These are phyloP conservation scores for Nicotiana benthamiana DNA, from an alignment of 257 asterid species.

Conservation along the genomic window DNA sequence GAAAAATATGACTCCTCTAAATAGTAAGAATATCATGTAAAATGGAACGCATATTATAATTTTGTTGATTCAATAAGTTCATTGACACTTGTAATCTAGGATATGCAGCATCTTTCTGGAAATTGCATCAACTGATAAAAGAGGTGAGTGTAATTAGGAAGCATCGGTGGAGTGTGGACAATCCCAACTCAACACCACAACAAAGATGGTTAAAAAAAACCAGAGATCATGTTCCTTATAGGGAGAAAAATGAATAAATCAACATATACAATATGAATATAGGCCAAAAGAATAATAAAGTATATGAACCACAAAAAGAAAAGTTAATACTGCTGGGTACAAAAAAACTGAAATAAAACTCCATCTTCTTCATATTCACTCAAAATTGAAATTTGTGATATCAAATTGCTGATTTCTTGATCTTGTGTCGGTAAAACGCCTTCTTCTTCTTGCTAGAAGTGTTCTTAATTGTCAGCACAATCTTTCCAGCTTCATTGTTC, in stretches of 20 bases:
- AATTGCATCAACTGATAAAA: background rate
- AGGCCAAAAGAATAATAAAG: background rate
- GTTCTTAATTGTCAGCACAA: conserved; percentile 47
- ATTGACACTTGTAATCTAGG: background rate
- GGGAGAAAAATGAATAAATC: background rate
- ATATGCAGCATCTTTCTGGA: background rate
- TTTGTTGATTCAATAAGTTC: background rate
- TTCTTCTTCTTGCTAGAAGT: conserved; percentile 65
- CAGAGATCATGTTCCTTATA: background rate
- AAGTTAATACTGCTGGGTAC: background rate
- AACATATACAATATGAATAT: background rate
- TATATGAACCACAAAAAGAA: background rate
- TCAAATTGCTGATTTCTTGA: conserved; percentile 46
- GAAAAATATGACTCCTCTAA: background rate
- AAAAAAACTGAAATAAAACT: background rate
- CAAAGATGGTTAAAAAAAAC: background rate
- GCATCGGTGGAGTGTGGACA: background rate
- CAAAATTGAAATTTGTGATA: background rate
- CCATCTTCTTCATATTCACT: background rate
- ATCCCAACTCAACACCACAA: background rate
- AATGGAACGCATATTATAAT: background rate
- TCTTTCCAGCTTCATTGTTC: conserved; percentile 59
- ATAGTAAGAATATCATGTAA: too few species aligned
- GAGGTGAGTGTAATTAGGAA: background rate
- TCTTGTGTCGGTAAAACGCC: conserved; percentile 52